Evolutionary conservation across 345 rosid genomes (phyloP).

Genomic region (Aquilaria yunnanensis): DNA sequence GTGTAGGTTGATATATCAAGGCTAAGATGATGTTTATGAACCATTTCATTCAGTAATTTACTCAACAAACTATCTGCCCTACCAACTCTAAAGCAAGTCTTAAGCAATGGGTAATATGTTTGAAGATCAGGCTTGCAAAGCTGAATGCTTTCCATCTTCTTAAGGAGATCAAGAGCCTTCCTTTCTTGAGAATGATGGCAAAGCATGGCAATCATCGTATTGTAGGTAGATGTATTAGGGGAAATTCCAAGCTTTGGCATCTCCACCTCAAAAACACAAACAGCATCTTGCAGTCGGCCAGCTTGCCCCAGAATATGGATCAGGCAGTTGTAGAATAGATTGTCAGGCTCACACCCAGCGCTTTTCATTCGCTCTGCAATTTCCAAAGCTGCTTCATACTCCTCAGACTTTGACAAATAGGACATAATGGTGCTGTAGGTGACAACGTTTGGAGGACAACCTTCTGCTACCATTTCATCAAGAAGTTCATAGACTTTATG

Average conservation of each 20-base stretch:
- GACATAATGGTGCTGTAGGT: slow-evolving; percentile 71
- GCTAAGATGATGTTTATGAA: slow-evolving; percentile 71
- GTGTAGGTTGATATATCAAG: slow-evolving; percentile 63
- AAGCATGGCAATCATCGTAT: slow-evolving; percentile 74
- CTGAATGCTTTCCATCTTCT: slow-evolving; percentile 40
- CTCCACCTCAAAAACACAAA: slow-evolving; percentile 46
- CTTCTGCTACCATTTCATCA: slow-evolving; percentile 61
- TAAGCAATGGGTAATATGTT: slow-evolving; percentile 66
- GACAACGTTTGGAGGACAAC: slow-evolving; percentile 55
- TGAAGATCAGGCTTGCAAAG: slow-evolving; percentile 61
- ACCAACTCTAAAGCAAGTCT: slow-evolving; percentile 59
- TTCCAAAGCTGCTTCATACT: slow-evolving; percentile 51
- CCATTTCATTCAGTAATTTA: slow-evolving; percentile 58
- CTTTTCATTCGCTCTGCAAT: slow-evolving; percentile 42
- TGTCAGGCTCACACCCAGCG: slow-evolving; percentile 48
- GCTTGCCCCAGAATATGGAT: slow-evolving; percentile 61
- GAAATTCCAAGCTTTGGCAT: slow-evolving; percentile 39
- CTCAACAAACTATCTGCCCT: slow-evolving; percentile 42
- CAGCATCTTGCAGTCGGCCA: slow-evolving; percentile 50
- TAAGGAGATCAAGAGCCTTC: slow-evolving; percentile 43
- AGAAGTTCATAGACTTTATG: slow-evolving; percentile 51
- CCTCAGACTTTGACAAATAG: slow-evolving; percentile 43
- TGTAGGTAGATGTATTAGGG: slow-evolving; percentile 59
- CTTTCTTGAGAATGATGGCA: slow-evolving; percentile 45
- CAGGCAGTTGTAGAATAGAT: slow-evolving; percentile 62